Percentiles rank a stretch among this genome's conserved stretches.
Evolutionary conservation across 805 yeast species (phyloP).

Genomic region (Wickerhamomyces kurtzmanii): DNA sequence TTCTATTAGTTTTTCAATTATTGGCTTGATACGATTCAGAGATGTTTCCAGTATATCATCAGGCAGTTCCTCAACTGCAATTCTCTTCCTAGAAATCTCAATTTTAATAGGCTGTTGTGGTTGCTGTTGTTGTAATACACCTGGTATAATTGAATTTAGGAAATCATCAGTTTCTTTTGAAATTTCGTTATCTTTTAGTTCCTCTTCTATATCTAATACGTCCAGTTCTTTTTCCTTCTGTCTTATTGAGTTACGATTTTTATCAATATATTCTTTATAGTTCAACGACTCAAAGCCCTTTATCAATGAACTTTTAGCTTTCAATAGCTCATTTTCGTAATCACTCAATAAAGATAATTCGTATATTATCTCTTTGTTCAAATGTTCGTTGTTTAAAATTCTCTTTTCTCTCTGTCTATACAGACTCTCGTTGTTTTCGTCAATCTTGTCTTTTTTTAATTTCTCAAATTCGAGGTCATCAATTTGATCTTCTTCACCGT

Average conservation of each 20-base stretch:
- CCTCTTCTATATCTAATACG: slow-evolving; percentile 26
- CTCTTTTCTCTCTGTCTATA: slow-evolving; percentile 11
- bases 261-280: slow-evolving; percentile 12
- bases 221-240: slow-evolving; percentile 38
- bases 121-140: too few species aligned
- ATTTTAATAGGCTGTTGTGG: slow-evolving; percentile 10
- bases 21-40: slow-evolving; percentile 19
- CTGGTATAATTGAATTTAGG: slow-evolving; percentile 7
- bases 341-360: slow-evolving; percentile 14
- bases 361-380: slow-evolving; percentile 10
- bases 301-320: slow-evolving; percentile 15
- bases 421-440: slow-evolving; percentile 10
- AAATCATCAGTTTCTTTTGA: slow-evolving; percentile 8
- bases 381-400: slow-evolving; percentile 6
- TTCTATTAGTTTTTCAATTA: slow-evolving; percentile 33
- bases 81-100: slow-evolving; percentile 1
- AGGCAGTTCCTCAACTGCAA: not conserved
- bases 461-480: slow-evolving; percentile 23
- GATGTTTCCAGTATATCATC: slow-evolving; percentile 8
- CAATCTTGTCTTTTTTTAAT: slow-evolving; percentile 17
- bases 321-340: slow-evolving; percentile 29
- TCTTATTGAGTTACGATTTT: too few species aligned
- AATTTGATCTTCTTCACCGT: slow-evolving; percentile 13
- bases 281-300: slow-evolving; percentile 7
- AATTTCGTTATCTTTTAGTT: slow-evolving; percentile 14